phyloP scores from a whole-genome alignment of 2,329 filamentous ascomycete genomes.

The Endoconidiophora polonica region DNA sequence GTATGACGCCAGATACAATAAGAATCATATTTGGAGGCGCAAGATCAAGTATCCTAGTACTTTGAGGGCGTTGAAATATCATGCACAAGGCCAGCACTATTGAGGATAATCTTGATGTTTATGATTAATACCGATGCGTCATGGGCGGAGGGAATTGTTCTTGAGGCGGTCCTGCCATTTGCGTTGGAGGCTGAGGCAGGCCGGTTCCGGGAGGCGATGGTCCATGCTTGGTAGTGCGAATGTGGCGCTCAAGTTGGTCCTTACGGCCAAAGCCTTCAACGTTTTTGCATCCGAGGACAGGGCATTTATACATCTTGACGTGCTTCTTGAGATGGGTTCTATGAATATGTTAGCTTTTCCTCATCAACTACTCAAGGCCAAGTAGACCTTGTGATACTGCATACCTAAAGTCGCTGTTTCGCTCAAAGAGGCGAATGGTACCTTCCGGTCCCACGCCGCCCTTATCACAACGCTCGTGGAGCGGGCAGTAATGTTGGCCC shows the following conservation, averaged over 20 bases:
- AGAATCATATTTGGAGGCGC: no score
- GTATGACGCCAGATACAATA: no score
- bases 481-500: conserved; percentile 10
- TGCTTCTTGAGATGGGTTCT: conserved; percentile 12
- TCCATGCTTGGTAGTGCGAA: conserved; percentile 11
- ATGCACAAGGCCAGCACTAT: neutral
- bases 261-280: conserved; percentile 12
- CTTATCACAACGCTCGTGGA: conserved; percentile 10
- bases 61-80: no score
- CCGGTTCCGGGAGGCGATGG: neutral
- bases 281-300: conserved; percentile 10
- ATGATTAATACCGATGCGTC: neutral
- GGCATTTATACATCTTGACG: conserved; percentile 12
- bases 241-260: conserved; percentile 12
- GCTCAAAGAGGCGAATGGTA: conserved; percentile 9
- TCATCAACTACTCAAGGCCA: neutral
- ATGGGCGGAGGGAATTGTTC: conserved; percentile 2
- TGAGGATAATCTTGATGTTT: neutral
- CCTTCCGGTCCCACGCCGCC: conserved; percentile 8
- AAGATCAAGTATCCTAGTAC: no score
- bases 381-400: neutral
- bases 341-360: neutral
- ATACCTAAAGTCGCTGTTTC: conserved; percentile 11
- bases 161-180: neutral
- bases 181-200: neutral